These are phyloP conservation scores for Collybiopsis confluens DNA, from an alignment of 768 basidiomycete genomes.

Conservation along the genomic window DNA sequence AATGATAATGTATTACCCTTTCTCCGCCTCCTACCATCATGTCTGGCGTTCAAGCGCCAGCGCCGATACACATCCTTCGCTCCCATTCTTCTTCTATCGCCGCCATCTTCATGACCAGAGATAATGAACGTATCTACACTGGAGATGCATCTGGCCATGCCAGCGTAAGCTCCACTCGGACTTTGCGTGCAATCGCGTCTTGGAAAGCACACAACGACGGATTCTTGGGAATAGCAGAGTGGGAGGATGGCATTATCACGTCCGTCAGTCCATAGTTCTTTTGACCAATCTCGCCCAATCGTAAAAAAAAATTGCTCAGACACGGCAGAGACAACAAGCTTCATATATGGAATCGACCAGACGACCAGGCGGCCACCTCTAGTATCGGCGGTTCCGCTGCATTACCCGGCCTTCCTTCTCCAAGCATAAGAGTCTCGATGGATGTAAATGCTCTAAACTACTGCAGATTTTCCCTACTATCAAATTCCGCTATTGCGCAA, in stretches of 20 bases:
- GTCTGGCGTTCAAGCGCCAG: constrained; percentile 27
- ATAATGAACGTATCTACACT: constrained; percentile 82
- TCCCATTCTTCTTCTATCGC: constrained; percentile 63
- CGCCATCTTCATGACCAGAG: constrained; percentile 56
- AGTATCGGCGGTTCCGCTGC: constrained; percentile 57
- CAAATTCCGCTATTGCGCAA: neutral
- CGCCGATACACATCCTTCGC: constrained; percentile 74
- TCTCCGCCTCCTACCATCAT: neutral
- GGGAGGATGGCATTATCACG: constrained; percentile 68
- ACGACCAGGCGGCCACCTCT: constrained; percentile 36
- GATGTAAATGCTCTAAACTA: constrained; percentile 94
- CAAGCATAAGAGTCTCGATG: constrained; percentile 60
- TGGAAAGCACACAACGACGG: constrained; percentile 82
- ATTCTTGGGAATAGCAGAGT: constrained; percentile 77
- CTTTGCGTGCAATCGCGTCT: constrained; percentile 63
- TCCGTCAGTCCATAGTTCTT: constrained; percentile 33
- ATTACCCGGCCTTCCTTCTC: constrained; percentile 42
- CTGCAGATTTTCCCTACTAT: constrained; percentile 79
- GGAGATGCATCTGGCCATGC: constrained; percentile 81
- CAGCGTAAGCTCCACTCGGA: constrained; percentile 68
- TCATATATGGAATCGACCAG: constrained; percentile 62
- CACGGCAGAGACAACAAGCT: constrained; percentile 87
- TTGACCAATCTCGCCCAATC: neutral
- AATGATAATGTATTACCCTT: neutral
- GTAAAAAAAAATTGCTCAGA: constrained; percentile 32